Evolutionary conservation across 345 rosid species (phyloP).

Genomic region (Sapria himalayana): DNA sequence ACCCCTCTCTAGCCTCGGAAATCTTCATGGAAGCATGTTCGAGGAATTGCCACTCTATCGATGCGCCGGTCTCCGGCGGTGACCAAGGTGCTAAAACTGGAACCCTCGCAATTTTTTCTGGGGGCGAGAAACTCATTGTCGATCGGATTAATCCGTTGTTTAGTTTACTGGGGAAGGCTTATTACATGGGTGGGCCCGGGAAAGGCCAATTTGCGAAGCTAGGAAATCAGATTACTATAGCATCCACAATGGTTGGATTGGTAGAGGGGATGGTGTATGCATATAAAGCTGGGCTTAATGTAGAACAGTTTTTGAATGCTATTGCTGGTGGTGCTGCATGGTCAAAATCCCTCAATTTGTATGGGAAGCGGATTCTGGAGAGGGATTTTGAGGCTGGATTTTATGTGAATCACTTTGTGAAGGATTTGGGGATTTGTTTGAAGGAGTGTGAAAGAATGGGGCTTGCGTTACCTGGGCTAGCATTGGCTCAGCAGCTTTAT

Average conservation of each 20-base stretch:
- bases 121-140: conserved; percentile 34
- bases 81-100: conserved; percentile 59
- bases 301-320: conserved; percentile 33
- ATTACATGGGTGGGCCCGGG: conserved; percentile 62
- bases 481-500: conserved; percentile 79
- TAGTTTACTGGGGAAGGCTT: conserved; percentile 44
- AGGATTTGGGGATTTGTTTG: conserved; percentile 82
- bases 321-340: conserved; percentile 59
- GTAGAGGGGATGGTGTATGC: conserved; percentile 73
- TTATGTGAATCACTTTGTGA: conserved; percentile 63
- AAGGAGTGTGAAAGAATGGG: conserved; percentile 73
- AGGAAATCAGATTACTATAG: conserved; percentile 61
- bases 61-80: conserved; percentile 68
- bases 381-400: conserved; percentile 80
- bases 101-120: conserved; percentile 52
- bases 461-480: conserved; percentile 70
- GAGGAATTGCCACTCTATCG: conserved; percentile 38
- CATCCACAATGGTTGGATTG: conserved; percentile 63
- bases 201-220: conserved; percentile 73
- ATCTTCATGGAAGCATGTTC: conserved; percentile 33
- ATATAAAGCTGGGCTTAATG: conserved; percentile 55
- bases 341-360: conserved; percentile 41
- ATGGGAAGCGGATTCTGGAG: conserved; percentile 44
- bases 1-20: conserved; percentile 73
- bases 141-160: conserved; percentile 35